Evolutionary conservation across 805 yeast species (phyloP).

Genomic region (Starmerella vitae): DNA sequence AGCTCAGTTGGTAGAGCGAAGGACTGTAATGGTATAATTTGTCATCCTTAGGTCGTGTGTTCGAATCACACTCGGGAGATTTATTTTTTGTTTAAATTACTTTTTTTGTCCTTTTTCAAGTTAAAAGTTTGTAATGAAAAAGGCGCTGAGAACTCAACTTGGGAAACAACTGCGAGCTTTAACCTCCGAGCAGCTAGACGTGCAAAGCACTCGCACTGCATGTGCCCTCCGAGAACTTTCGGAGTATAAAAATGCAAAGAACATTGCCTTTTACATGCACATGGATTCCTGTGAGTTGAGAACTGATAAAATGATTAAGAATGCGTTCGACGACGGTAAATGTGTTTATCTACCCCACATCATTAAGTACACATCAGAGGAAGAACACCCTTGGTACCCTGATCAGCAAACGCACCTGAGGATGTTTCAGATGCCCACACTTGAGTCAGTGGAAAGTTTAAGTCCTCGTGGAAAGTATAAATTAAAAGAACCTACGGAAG

Average conservation of each 20-base stretch:
- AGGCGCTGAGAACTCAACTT: conserved; percentile 14
- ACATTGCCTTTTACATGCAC: conserved; percentile 58
- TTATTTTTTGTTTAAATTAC: conserved; percentile 2
- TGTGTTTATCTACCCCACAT: conserved; percentile 29
- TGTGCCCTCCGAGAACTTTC: conserved; percentile 23
- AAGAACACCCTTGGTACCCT: conserved; percentile 14
- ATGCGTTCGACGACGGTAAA: conserved; percentile 40
- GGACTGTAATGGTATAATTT: conserved; percentile 20
- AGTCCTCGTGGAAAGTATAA: conserved; percentile 56
- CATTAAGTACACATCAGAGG: conserved; percentile 22
- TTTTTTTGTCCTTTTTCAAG: too few relatives aligned
- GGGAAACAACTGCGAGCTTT: conserved; percentile 5
- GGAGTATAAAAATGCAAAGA: conserved; percentile 34
- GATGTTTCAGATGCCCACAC: conserved; percentile 39
- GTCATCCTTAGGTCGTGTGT: conserved; percentile 22
- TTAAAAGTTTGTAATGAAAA: neutral
- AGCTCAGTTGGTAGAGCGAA: conserved; percentile 26
- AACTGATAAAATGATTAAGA: conserved; percentile 41
- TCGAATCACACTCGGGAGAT: conserved; percentile 23
- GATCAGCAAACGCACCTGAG: conserved; percentile 34
- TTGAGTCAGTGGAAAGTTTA: conserved; percentile 34
- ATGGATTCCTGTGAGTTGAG: conserved; percentile 61
- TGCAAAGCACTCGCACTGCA: conserved; percentile 17
- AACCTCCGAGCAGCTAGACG: conserved; percentile 1
- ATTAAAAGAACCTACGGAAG: conserved; percentile 50